phyloP scores from a whole-genome alignment of 257 asterid species.

The Parsonsia alboflavescens region DNA sequence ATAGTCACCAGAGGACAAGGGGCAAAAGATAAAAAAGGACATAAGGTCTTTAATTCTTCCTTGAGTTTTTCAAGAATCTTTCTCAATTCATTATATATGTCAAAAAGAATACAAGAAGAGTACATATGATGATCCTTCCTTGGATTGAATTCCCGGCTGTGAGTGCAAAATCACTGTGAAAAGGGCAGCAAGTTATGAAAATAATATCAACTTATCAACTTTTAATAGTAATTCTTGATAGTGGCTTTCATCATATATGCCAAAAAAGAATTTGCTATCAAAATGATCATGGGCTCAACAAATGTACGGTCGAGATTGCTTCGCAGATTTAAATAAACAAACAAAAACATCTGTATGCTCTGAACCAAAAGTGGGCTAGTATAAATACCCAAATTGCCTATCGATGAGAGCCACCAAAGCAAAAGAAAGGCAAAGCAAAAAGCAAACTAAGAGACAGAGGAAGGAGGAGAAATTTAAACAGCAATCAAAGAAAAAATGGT shows the following conservation, averaged over 20 bases:
- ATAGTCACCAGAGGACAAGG: not conserved
- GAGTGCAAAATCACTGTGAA: constrained; percentile 2
- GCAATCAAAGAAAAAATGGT: constrained; percentile 24
- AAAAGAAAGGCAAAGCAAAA: not conserved
- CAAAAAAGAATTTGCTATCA: not conserved
- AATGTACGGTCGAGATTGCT: not conserved
- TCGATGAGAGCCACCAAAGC: constrained; percentile 4
- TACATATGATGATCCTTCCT: too few species aligned
- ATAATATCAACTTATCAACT: constrained; percentile 54
- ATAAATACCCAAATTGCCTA: constrained; percentile 2
- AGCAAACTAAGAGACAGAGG: not conserved
- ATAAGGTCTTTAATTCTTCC: not conserved
- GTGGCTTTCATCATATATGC: constrained; percentile 9
- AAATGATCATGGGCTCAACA: not conserved
- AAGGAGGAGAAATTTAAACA: not conserved
- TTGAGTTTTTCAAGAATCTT: not conserved
- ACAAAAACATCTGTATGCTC: not conserved
- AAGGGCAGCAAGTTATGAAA: constrained; percentile 55
- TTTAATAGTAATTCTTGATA: not conserved
- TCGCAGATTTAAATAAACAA: not conserved
- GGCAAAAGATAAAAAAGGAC: not conserved
- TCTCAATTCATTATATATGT: not conserved
- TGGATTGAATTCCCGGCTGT: not conserved
- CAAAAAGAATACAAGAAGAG: not conserved
- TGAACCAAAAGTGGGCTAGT: not conserved